Evolutionary conservation across 345 rosid genomes (phyloP).

Genomic region (Hypericum androsaemum): DNA sequence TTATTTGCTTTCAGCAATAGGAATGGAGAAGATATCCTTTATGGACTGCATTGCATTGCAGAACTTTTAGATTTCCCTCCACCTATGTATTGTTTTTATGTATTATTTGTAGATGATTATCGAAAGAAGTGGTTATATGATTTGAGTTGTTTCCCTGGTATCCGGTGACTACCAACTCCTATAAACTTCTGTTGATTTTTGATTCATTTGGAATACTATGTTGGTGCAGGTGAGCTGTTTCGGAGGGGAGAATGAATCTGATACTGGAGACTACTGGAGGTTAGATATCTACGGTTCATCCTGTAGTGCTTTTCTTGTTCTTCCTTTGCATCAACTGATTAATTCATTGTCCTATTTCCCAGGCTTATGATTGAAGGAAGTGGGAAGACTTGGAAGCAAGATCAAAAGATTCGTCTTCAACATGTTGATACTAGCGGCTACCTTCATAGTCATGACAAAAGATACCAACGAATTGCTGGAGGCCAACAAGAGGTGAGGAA

Average conservation of each 20-base stretch:
- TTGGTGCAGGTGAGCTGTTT: conserved; percentile 80
- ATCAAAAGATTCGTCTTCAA: conserved; percentile 83
- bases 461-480: conserved; percentile 92
- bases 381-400: conserved; percentile 92
- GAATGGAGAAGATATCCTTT: too few relatives aligned
- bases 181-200: not conserved
- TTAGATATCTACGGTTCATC: conserved; percentile 19
- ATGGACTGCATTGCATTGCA: too few relatives aligned
- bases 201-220: not conserved
- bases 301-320: not conserved
- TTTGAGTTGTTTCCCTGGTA: too few relatives aligned
- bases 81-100: too few relatives aligned
- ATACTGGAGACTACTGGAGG: conserved; percentile 98
- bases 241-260: conserved; percentile 85
- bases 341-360: conserved; percentile 8
- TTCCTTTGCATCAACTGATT: conserved; percentile 9
- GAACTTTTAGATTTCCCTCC: too few relatives aligned
- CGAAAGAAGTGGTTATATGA: too few relatives aligned
- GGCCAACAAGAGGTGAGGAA: conserved; percentile 96
- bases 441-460: conserved; percentile 95
- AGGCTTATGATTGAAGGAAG: conserved; percentile 88
- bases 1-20: too few relatives aligned
- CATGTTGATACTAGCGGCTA: conserved; percentile 93
- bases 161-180: not conserved
- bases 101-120: too few relatives aligned